Percentiles rank a stretch among this genome's conserved stretches.
Conservation (phyloP, 495 filamentous ascomycete genomes). For the Chlorociboria aeruginascens region DNA sequence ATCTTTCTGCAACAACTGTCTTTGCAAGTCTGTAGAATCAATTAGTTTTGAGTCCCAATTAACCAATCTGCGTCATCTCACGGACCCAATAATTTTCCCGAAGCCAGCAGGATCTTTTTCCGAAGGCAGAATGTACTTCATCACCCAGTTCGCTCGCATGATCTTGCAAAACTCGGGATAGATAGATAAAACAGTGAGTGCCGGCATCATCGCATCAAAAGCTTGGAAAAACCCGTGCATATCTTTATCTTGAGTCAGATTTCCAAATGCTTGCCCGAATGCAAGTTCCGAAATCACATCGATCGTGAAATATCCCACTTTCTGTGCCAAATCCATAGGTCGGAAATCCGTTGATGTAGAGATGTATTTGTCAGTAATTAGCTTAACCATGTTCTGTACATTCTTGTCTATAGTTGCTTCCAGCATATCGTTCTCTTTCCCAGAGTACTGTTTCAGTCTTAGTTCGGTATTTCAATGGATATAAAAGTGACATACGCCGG, state of each 20-base stretch:
- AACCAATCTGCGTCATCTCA: not conserved
- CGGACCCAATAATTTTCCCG: conserved; percentile 38
- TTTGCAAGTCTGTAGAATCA: not conserved
- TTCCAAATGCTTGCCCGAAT: conserved; percentile 39
- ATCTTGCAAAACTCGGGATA: conserved; percentile 21
- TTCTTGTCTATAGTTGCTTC: conserved; percentile 34
- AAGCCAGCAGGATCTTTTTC: conserved; percentile 36
- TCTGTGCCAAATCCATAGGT: conserved; percentile 30
- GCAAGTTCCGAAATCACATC: conserved; percentile 37
- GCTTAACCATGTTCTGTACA: conserved; percentile 24
- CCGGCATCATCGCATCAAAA: conserved; percentile 16
- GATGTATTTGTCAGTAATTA: conserved; percentile 25
- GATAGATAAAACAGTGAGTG: conserved; percentile 21
- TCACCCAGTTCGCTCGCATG: conserved; percentile 12
- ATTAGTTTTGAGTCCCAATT: not conserved
- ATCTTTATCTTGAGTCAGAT: conserved; percentile 34
- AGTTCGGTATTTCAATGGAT: not conserved
- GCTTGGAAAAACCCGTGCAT: conserved; percentile 34
- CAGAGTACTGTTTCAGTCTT: conserved; percentile 25
- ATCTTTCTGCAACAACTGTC: conserved; percentile 21
- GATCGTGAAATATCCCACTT: conserved; percentile 35
- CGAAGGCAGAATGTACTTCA: conserved; percentile 31
- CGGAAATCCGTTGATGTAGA: conserved; percentile 16
- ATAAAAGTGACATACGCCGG: not conserved
- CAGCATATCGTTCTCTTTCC: conserved; percentile 30